Base-by-base conservation (phyloP, 768 basidiomycete species). In the Filobasidium wieringae region DNA sequence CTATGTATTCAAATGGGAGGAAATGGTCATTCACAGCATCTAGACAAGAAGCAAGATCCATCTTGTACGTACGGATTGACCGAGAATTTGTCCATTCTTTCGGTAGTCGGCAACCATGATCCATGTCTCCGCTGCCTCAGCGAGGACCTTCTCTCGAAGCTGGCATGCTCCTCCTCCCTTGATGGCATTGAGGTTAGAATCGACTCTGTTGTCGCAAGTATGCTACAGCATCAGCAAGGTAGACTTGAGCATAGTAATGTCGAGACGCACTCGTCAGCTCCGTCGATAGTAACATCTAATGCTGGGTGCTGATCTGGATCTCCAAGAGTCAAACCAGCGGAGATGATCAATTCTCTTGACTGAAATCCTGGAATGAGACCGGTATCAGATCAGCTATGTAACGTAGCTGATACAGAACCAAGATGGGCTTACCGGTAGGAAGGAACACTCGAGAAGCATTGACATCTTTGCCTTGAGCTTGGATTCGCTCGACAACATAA, bases 111-210 rank as follows among this genome's bases (percentile, higher is more conserved):
- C 95, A 37, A 99, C 88, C 34, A 90, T 78, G 68, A 91, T 79
- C 76, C 90, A 93, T 82, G 86, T 89, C 60, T 80, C 80, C 11
- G 95, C 95, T 31, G 91, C 92, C 72, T 99, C 95, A 1, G 95
- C 95, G 14, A 99, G 80, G 7, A 99, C 91, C 73, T 99, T 99
- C 76, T 99, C 95, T 29, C 92, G 82, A 32, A 97, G 76, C 64
- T 97, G 95, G 72, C 93, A 96, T 0, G 90, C 93, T 2, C 93
- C 93, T 57, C 93, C 93, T 7, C 88, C 93, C 76, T 99, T 97
- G 76, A 99, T 92, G 61, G 87, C 87, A 74, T 97, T 92, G 52
- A 99, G 78, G 37, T 81, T 74, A 39, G 79, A 73, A 72, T 96
- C 91, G 24, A 95, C 89, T 76, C 91, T 93, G 69, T 11, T 7